phyloP scores from a whole-genome alignment of 495 filamentous ascomycete genomes.

The Aspergillus biplanus region DNA sequence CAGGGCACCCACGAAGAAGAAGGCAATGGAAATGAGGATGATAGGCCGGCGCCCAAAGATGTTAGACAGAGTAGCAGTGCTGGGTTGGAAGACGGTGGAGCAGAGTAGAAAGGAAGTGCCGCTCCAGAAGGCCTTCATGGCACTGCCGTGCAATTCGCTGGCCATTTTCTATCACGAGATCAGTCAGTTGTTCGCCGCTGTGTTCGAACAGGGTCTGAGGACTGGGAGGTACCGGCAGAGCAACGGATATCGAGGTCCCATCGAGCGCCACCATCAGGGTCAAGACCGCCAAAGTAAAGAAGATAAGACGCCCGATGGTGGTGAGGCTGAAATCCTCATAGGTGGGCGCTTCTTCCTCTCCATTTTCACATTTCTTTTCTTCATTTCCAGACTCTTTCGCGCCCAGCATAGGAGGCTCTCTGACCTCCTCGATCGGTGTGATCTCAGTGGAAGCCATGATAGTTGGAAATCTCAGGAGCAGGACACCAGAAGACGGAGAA shows the following conservation, averaged over 20 bases:
- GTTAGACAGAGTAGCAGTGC: constrained; percentile 48
- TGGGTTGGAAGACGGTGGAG: constrained; percentile 46
- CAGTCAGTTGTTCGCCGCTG: not conserved
- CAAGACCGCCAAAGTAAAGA: constrained; percentile 58
- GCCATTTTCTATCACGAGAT: constrained; percentile 19
- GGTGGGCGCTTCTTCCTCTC: constrained; percentile 1
- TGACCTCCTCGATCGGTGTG: constrained; percentile 6
- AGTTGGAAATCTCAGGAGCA: constrained; percentile 4
- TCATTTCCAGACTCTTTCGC: not conserved
- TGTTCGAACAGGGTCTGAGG: not conserved
- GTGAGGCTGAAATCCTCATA: constrained; percentile 21
- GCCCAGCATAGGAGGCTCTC: not conserved
- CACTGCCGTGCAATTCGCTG: constrained; percentile 44
- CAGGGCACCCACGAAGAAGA: constrained; percentile 49
- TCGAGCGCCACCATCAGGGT: constrained; percentile 68
- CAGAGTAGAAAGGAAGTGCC: constrained; percentile 53
- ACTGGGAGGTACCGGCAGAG: constrained; percentile 56
- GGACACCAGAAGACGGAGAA: not conserved
- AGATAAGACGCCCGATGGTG: constrained; percentile 27
- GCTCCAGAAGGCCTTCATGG: constrained; percentile 58
- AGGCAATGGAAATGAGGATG: constrained; percentile 40
- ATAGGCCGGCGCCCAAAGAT: constrained; percentile 55
- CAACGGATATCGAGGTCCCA: constrained; percentile 70
- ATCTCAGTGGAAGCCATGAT: constrained; percentile 12
- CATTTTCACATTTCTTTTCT: not conserved